Conservation (phyloP, 2,329 filamentous ascomycete genomes). For the Diaporthe sp. region DNA sequence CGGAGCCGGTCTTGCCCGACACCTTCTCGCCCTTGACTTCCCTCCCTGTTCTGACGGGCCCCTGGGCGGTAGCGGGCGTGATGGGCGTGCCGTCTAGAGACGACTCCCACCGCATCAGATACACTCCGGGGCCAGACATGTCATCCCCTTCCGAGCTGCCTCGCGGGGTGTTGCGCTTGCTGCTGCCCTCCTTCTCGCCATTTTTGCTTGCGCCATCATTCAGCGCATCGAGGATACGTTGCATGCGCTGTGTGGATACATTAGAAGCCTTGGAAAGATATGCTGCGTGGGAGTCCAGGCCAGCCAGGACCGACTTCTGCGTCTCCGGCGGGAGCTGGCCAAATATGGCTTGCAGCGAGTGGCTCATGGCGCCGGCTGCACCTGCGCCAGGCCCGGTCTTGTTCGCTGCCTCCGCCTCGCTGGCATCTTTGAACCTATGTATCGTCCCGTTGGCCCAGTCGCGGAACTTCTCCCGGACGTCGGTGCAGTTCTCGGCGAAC, state of each 20-base stretch:
- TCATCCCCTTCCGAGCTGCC: slow-evolving; percentile 44
- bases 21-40: slow-evolving; percentile 62
- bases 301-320: slow-evolving; percentile 59
- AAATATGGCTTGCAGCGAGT: slow-evolving; percentile 58
- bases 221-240: slow-evolving; percentile 36
- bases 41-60: slow-evolving; percentile 66
- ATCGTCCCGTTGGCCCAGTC: slow-evolving; percentile 72
- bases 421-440: slow-evolving; percentile 64
- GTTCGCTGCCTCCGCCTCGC: slow-evolving; percentile 10
- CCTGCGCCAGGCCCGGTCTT: not conserved
- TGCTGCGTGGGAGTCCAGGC: slow-evolving; percentile 70
- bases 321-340: slow-evolving; percentile 60
- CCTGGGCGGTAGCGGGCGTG: slow-evolving; percentile 68
- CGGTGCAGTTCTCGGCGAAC: slow-evolving; percentile 75
- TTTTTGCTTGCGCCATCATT: not conserved
- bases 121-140: slow-evolving; percentile 77
- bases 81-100: slow-evolving; percentile 79
- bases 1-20: slow-evolving; percentile 59
- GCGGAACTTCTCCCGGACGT: slow-evolving; percentile 72
- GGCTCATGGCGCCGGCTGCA: slow-evolving; percentile 52
- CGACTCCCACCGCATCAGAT: slow-evolving; percentile 79
- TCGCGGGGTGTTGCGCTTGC: slow-evolving; percentile 3
- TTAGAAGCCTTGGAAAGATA: slow-evolving; percentile 71
- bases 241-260: slow-evolving; percentile 63
- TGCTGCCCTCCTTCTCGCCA: slow-evolving; percentile 7